Evolutionary conservation across 768 basidiomycete species (phyloP).

Genomic region (Mycena floridula): DNA sequence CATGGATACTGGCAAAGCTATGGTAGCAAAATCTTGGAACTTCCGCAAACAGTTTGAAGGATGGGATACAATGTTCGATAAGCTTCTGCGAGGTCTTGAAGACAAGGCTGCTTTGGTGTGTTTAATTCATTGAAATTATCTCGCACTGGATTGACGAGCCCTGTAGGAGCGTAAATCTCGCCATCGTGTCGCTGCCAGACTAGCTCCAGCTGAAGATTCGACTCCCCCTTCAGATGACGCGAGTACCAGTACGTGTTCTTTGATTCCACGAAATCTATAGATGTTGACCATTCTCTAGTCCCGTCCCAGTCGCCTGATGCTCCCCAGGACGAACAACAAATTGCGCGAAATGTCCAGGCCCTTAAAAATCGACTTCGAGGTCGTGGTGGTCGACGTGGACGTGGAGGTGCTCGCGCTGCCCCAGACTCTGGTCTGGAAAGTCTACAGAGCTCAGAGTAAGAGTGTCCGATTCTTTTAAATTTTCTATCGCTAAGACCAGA

Average conservation of each 20-base stretch:
- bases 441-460: slow-evolving; percentile 67
- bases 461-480: slow-evolving; percentile 5
- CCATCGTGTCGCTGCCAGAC: slow-evolving; percentile 35
- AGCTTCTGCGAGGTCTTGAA: slow-evolving; percentile 66
- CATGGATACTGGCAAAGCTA: slow-evolving; percentile 39
- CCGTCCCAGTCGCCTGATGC: slow-evolving; percentile 44
- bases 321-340: slow-evolving; percentile 79
- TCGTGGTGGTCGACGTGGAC: slow-evolving; percentile 55
- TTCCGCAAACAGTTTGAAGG: slow-evolving; percentile 65
- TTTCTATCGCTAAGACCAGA: slow-evolving; percentile 2
- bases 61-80: slow-evolving; percentile 81
- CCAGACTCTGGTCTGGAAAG: slow-evolving; percentile 54
- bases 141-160: slow-evolving; percentile 1
- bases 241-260: slow-evolving; percentile 42
- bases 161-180: slow-evolving; percentile 69
- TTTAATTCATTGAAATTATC: slow-evolving; percentile 1
- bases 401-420: slow-evolving; percentile 38
- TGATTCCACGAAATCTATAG: not conserved
- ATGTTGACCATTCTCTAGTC: slow-evolving; percentile 21
- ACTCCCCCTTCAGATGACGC: slow-evolving; percentile 57
- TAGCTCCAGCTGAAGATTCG: slow-evolving; percentile 26
- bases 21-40: slow-evolving; percentile 48
- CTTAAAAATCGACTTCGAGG: slow-evolving; percentile 82
- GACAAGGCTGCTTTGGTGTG: slow-evolving; percentile 65
- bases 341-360: slow-evolving; percentile 87